These are phyloP conservation scores for Euclidium syriacum DNA, from an alignment of 345 rosid species.

Conservation along the genomic window DNA sequence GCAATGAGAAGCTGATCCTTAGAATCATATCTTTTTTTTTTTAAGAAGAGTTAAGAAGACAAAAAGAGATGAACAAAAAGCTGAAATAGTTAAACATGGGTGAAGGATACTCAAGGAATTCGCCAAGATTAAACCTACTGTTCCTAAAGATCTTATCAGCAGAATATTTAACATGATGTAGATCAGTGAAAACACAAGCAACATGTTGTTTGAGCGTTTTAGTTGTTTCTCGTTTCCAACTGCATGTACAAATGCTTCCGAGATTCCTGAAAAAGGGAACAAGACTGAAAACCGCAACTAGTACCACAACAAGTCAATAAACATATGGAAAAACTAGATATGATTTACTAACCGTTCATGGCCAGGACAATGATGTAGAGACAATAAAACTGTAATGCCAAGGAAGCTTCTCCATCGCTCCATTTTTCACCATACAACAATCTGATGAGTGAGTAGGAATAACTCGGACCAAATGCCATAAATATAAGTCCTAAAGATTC, in stretches of 20 bases:
- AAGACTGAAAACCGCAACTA: not conserved
- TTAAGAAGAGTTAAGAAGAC: conserved; percentile 44
- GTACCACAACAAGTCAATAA: not conserved
- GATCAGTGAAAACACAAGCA: conserved; percentile 68
- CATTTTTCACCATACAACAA: conserved; percentile 82
- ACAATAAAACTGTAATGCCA: conserved; percentile 77
- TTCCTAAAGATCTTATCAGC: conserved; percentile 69
- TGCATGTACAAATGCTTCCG: conserved; percentile 93
- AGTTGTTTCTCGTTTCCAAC: conserved; percentile 79
- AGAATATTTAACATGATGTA: conserved; percentile 55
- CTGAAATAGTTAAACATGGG: not conserved
- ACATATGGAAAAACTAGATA: not conserved
- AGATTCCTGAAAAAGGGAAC: conserved; percentile 61
- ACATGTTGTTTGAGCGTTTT: conserved; percentile 64
- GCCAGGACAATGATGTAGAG: conserved; percentile 75
- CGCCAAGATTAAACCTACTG: conserved; percentile 84
- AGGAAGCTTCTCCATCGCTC: conserved; percentile 95
- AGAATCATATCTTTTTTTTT: conserved; percentile 56
- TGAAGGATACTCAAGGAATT: conserved; percentile 81
- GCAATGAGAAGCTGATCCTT: conserved; percentile 70
- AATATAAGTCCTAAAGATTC: conserved; percentile 58
- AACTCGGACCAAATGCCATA: conserved; percentile 96
- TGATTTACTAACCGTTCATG: conserved; percentile 60
- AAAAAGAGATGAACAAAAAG: not conserved
- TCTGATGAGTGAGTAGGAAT: conserved; percentile 87